Percentiles rank a stretch among this genome's conserved stretches.
phyloP scores from a whole-genome alignment of 2,329 filamentous ascomycete genomes.

The Ascochyta fabae region DNA sequence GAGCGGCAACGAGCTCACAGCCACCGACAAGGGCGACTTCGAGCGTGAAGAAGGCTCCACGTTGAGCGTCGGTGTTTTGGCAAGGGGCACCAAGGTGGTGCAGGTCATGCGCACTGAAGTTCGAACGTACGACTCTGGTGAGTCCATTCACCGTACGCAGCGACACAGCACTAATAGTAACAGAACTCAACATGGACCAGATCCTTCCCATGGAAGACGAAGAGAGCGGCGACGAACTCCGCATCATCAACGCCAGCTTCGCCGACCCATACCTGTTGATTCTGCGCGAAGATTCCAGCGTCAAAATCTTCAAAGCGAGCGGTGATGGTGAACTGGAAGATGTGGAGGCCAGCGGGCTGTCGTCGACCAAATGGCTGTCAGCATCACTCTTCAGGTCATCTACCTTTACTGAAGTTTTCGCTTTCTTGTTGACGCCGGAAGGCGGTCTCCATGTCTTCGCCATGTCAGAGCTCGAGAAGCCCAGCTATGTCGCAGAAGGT shows the following conservation, averaged over 20 bases:
- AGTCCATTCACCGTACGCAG: conserved; percentile 47
- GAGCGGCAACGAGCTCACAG: conserved; percentile 75
- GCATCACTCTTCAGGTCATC: conserved; percentile 81
- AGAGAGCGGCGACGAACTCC: conserved; percentile 77
- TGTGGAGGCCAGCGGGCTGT: conserved; percentile 66
- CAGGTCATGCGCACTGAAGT: conserved; percentile 88
- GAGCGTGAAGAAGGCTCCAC: conserved; percentile 88
- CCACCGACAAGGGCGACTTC: conserved; percentile 84
- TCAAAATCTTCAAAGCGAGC: conserved; percentile 80
- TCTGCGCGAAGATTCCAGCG: conserved; percentile 80
- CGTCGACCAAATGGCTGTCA: conserved; percentile 76
- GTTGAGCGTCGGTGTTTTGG: conserved; percentile 82
- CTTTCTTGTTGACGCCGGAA: conserved; percentile 79
- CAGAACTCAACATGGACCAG: conserved; percentile 85
- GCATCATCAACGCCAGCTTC: conserved; percentile 81
- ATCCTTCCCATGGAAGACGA: conserved; percentile 91
- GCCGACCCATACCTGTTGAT: conserved; percentile 85
- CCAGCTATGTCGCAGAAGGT: conserved; percentile 77
- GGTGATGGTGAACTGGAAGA: conserved; percentile 85
- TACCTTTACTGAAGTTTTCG: conserved; percentile 63
- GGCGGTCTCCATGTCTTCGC: conserved; percentile 80
- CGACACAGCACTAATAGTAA: neutral
- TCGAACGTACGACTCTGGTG: conserved; percentile 87
- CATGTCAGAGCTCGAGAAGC: conserved; percentile 73
- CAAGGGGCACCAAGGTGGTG: conserved; percentile 79